phyloP scores from a whole-genome alignment of 371 early-diverging fungal species.

The Mucor velutinosus region DNA sequence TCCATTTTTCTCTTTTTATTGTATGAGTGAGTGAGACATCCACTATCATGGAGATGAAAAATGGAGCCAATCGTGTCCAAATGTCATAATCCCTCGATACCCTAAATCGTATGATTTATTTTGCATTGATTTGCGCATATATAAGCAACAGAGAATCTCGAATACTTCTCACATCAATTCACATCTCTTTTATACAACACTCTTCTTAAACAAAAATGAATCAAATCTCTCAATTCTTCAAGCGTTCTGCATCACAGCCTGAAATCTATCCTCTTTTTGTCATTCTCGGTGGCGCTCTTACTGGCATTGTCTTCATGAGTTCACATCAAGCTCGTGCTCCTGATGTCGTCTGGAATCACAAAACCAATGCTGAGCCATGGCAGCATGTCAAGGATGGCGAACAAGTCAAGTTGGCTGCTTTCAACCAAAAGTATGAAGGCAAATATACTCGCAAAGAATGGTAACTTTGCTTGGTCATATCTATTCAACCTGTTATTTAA shows the following conservation, averaged over 20 bases:
- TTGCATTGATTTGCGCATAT: neutral
- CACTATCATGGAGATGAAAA: neutral
- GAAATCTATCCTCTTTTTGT: constrained; percentile 39
- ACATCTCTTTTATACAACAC: neutral
- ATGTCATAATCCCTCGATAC: neutral
- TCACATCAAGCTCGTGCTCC: constrained; percentile 33
- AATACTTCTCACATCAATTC: neutral
- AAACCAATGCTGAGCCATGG: constrained; percentile 37
- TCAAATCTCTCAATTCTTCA: constrained; percentile 27
- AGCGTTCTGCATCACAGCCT: constrained; percentile 28
- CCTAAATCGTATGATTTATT: constrained; percentile 1
- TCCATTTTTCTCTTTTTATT: neutral
- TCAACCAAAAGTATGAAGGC: constrained; percentile 37
- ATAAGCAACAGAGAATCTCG: neutral
- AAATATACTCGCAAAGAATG: constrained; percentile 32
- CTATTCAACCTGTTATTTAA: neutral
- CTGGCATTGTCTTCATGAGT: constrained; percentile 32
- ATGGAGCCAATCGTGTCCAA: neutral
- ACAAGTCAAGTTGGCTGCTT: constrained; percentile 37
- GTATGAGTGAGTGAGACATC: neutral
- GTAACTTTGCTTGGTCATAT: constrained; percentile 3
- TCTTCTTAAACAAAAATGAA: constrained; percentile 11
- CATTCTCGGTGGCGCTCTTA: constrained; percentile 32
- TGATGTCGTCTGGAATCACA: constrained; percentile 48
- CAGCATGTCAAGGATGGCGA: constrained; percentile 39